Conservation (phyloP, 345 rosid species). For the Corchorus olitorius region DNA sequence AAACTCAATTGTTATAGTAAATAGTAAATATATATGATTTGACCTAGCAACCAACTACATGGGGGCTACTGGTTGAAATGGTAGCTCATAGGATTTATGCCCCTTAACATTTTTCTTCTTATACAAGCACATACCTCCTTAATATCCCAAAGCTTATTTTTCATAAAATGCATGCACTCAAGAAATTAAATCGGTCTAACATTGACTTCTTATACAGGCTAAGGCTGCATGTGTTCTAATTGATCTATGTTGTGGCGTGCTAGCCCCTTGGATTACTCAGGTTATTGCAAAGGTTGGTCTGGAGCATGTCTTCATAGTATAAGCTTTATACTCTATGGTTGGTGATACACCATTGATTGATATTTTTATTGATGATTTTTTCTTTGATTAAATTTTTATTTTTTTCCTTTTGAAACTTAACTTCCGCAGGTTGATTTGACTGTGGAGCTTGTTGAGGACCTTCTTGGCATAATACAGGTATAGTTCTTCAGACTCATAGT, state of each 20-base stretch:
- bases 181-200: constrained; percentile 20
- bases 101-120: background rate
- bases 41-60: background rate
- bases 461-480: constrained; percentile 77
- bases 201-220: constrained; percentile 49
- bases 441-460: constrained; percentile 78
- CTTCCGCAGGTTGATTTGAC: constrained; percentile 65
- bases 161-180: constrained; percentile 4
- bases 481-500: background rate
- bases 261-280: constrained; percentile 78
- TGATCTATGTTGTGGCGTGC: constrained; percentile 71
- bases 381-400: background rate
- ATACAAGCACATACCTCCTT: background rate
- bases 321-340: constrained; percentile 17
- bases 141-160: background rate
- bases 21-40: background rate
- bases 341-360: constrained; percentile 19
- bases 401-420: constrained; percentile 24
- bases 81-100: constrained; percentile 11
- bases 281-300: constrained; percentile 74
- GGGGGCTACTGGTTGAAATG: background rate
- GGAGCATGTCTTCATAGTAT: constrained; percentile 6
- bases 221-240: constrained; percentile 81
- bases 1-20: background rate
- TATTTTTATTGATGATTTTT: constrained; percentile 8